Evolutionary conservation across 148 eudicot species (phyloP).

Genomic region (Amaranthus palmeri): DNA sequence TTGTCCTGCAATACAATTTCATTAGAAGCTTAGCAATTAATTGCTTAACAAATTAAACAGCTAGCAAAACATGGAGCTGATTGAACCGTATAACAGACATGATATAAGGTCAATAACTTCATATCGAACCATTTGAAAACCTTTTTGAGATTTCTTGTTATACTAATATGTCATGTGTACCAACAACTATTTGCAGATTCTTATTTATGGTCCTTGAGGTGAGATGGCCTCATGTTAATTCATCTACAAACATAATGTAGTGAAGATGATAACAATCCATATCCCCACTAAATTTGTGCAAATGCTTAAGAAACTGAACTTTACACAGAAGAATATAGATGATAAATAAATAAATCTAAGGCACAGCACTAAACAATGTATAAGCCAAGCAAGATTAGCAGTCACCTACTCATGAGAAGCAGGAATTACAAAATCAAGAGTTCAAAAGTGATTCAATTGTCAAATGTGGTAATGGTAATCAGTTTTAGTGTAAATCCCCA

Average conservation of each 20-base stretch:
- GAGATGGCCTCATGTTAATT: not conserved
- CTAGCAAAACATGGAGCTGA: not conserved
- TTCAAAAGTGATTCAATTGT: no score
- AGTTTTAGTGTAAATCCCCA: no score
- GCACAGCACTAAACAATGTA: not conserved
- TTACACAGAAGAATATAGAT: not conserved
- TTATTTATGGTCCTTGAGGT: not conserved
- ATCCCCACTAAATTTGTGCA: not conserved
- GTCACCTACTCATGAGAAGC: no score
- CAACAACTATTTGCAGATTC: not conserved
- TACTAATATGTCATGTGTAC: not conserved
- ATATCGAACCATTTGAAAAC: not conserved
- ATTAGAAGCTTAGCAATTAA: not conserved
- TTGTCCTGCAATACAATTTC: constrained; percentile 47
- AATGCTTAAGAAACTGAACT: not conserved
- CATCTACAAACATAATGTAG: no score
- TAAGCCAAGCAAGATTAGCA: not conserved
- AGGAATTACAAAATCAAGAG: no score
- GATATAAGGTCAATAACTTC: not conserved
- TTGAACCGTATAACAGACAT: not conserved
- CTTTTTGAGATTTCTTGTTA: not conserved
- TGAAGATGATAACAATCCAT: no score
- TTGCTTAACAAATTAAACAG: not conserved
- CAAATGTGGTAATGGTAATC: no score
- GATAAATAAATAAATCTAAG: not conserved